Evolutionary conservation across 1,284 basidiomycete species (phyloP).

Genomic region (Blastosporella zonata): DNA sequence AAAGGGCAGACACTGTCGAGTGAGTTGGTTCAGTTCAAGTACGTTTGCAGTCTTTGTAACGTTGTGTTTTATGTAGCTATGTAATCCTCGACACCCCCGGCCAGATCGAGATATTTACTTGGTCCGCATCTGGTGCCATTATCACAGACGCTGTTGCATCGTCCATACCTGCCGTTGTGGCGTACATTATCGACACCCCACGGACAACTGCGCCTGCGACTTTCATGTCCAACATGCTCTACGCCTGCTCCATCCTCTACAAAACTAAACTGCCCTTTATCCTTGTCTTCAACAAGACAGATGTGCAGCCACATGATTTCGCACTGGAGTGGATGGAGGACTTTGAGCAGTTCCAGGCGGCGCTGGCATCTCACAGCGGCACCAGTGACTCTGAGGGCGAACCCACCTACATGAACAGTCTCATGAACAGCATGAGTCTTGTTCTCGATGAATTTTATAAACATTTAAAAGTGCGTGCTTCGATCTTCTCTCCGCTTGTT

Average conservation of each 20-base stretch:
- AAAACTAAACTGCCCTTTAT: constrained; percentile 98
- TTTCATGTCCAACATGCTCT: constrained; percentile 99
- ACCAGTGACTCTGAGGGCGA: constrained; percentile 82
- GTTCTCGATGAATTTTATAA: constrained; percentile 99
- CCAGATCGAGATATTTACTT: constrained; percentile 99
- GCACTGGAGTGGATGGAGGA: constrained; percentile 98
- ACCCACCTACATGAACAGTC: constrained; percentile 96
- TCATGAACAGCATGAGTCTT: constrained; percentile 99
- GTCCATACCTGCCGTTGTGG: constrained; percentile 90
- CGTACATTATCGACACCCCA: constrained; percentile 97
- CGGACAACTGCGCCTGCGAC: constrained; percentile 94
- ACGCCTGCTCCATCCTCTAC: constrained; percentile 98
- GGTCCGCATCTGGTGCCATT: constrained; percentile 98
- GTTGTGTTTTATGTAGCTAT: constrained; percentile 52
- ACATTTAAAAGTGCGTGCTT: constrained; percentile 72
- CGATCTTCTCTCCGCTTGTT: background rate
- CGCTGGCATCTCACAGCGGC: constrained; percentile 62
- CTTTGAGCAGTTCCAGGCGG: constrained; percentile 86
- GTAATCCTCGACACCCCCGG: constrained; percentile 97
- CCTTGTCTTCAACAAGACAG: constrained; percentile 98
- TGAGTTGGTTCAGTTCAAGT: constrained; percentile 41
- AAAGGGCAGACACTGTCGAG: constrained; percentile 86
- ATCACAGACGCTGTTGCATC: constrained; percentile 98
- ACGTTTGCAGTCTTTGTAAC: constrained; percentile 8
- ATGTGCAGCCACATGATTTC: constrained; percentile 86